phyloP scores from a whole-genome alignment of 78 protist species.

The Thecamonas trahens region DNA sequence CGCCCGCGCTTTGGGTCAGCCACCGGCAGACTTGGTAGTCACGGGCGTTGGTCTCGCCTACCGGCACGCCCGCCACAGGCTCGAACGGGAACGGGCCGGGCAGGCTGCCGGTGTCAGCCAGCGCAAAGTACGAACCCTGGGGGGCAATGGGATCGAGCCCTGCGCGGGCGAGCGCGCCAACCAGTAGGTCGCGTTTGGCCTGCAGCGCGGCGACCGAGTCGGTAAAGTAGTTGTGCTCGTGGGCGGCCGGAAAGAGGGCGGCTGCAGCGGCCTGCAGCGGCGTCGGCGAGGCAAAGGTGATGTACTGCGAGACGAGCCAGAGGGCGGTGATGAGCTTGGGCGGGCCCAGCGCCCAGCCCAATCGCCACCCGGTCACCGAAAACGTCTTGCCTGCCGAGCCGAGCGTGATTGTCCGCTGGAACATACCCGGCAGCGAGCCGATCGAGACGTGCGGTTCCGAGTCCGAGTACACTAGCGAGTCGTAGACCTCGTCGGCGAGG shows the following conservation, averaged over 20 bases:
- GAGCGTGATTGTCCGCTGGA: constrained; percentile 54
- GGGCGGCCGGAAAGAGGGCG: not conserved
- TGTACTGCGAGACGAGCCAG: no score
- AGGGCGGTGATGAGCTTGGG: not conserved
- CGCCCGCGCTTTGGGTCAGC: constrained; percentile 66
- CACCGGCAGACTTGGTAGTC: constrained; percentile 45
- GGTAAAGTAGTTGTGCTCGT: not conserved
- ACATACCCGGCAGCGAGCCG: constrained; percentile 26
- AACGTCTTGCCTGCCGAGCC: constrained; percentile 72
- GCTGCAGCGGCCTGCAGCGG: constrained; percentile 32
- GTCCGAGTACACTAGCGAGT: constrained; percentile 9
- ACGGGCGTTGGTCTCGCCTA: not conserved
- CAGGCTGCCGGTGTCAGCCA: constrained; percentile 19
- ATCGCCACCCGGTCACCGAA: constrained; percentile 36
- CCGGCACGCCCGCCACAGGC: not conserved
- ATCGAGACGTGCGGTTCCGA: not conserved
- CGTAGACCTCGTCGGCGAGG: constrained; percentile 55
- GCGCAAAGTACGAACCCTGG: constrained; percentile 46
- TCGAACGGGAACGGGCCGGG: not conserved
- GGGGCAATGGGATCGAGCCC: constrained; percentile 46
- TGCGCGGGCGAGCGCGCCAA: constrained; percentile 10
- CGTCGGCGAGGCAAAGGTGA: no score
- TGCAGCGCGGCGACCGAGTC: constrained; percentile 17
- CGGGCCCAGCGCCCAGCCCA: constrained; percentile 1
- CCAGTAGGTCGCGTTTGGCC: constrained; percentile 14